Conservation (phyloP, 805 yeast species). For the Wickerhamiella bombiphila region DNA sequence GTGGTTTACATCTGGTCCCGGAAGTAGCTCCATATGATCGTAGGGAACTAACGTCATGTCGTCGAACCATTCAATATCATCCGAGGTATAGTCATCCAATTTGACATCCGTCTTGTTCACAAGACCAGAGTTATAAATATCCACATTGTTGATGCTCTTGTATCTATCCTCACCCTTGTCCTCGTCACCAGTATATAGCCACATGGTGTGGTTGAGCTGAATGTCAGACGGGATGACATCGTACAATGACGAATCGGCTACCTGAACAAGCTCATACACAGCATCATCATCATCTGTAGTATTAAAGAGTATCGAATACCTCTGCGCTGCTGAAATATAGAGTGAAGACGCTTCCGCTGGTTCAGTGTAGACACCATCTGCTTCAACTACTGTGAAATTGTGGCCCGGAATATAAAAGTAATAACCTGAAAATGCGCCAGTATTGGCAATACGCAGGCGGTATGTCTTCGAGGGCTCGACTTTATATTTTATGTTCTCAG, state of each 20-base stretch:
- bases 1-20: conserved; percentile 51
- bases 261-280: conserved; percentile 73
- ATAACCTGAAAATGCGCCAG: conserved; percentile 87
- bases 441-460: conserved; percentile 61
- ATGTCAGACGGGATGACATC: conserved; percentile 57
- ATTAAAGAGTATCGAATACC: conserved; percentile 64
- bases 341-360: conserved; percentile 53
- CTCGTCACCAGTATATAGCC: conserved; percentile 29
- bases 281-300: conserved; percentile 48
- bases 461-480: conserved; percentile 82
- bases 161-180: conserved; percentile 9
- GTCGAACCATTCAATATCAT: conserved; percentile 41
- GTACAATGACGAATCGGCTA: conserved; percentile 69
- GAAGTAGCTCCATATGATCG: conserved; percentile 37
- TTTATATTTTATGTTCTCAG: conserved; percentile 30
- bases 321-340: conserved; percentile 82
- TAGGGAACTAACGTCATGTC: conserved; percentile 65
- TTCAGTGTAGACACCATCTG: conserved; percentile 81
- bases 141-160: conserved; percentile 35
- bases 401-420: conserved; percentile 83
- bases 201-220: conserved; percentile 58
- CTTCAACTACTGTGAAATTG: conserved; percentile 70
- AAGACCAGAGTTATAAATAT: conserved; percentile 39
- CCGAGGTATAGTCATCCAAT: conserved; percentile 27
- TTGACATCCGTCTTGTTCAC: conserved; percentile 29